These are phyloP conservation scores for Plasmodium reichenowi DNA, from an alignment of 169 alveolate species.

Conservation along the genomic window DNA sequence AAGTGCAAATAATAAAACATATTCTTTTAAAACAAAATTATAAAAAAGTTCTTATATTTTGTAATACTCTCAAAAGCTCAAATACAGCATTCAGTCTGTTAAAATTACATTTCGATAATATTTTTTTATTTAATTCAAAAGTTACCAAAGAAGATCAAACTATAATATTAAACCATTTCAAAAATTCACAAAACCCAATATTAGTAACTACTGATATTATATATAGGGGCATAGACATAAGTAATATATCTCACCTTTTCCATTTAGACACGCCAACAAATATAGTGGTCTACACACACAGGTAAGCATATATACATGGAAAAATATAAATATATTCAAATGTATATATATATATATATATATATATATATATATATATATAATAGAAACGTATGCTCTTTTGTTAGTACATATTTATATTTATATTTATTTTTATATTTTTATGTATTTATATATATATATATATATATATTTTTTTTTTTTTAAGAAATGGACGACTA, in stretches of 20 bases:
- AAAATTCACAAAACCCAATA: slow-evolving; percentile 90
- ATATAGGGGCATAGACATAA: slow-evolving; percentile 96
- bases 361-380: slow-evolving; percentile 1
- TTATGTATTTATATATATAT: neutral
- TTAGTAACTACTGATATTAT: slow-evolving; percentile 96
- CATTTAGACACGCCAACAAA: slow-evolving; percentile 94
- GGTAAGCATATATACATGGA: slow-evolving; percentile 12
- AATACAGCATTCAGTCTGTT: slow-evolving; percentile 42
- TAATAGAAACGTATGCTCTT: neutral
- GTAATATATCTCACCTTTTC: slow-evolving; percentile 91
- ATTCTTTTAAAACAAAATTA: slow-evolving; percentile 31
- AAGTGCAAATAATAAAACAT: slow-evolving; percentile 33
- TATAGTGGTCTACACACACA: slow-evolving; percentile 89
- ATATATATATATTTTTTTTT: neutral
- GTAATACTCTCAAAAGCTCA: slow-evolving; percentile 55
- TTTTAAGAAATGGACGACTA: slow-evolving; percentile 59
- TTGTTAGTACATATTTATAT: neutral
- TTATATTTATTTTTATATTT: neutral
- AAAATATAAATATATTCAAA: neutral
- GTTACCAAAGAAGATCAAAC: slow-evolving; percentile 44
- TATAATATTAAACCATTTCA: slow-evolving; percentile 87
- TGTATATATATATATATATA: neutral
- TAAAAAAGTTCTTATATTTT: slow-evolving; percentile 62
- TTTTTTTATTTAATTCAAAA: slow-evolving; percentile 49
- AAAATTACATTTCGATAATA: slow-evolving; percentile 53